Evolutionary conservation across 169 alveolate genomes (phyloP).

Genomic region (Eimeria falciformis): DNA sequence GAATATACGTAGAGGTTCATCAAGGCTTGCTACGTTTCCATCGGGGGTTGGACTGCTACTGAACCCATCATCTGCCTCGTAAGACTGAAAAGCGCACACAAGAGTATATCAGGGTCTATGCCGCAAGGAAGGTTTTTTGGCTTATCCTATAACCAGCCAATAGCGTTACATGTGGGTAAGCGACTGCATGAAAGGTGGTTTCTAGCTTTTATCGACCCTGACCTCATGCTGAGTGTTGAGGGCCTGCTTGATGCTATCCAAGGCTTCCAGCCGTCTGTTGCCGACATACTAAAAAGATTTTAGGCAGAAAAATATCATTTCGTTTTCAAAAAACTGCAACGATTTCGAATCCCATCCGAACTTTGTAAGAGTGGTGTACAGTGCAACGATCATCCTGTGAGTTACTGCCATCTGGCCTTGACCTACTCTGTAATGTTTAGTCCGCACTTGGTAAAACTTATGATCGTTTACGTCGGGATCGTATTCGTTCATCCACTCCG

Average conservation of each 20-base stretch:
- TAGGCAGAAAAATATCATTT: no score
- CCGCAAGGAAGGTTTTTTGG: neutral
- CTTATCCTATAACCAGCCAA: neutral
- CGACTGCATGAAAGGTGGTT: neutral
- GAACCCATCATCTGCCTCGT: neutral
- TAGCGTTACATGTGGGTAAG: neutral
- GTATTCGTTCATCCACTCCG: constrained; percentile 74
- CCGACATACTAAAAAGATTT: constrained; percentile 45
- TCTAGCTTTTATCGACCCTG: neutral
- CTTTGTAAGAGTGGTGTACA: no score
- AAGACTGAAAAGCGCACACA: neutral
- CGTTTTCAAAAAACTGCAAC: no score
- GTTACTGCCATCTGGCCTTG: neutral
- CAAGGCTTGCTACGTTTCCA: neutral
- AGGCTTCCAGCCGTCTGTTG: constrained; percentile 55
- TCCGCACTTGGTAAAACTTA: constrained; percentile 60
- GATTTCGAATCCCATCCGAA: no score
- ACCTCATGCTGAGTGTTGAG: constrained; percentile 19
- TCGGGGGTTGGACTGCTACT: neutral
- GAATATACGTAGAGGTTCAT: constrained; percentile 14
- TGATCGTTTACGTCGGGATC: constrained; percentile 75
- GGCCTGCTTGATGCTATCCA: constrained; percentile 9
- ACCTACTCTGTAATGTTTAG: constrained; percentile 71
- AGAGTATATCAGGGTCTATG: neutral
- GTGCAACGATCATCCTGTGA: neutral